Percentiles rank a stretch among this genome's conserved stretches.
Conservation (phyloP, 2,329 filamentous ascomycete species). For the Tricladium varicosporioides region DNA sequence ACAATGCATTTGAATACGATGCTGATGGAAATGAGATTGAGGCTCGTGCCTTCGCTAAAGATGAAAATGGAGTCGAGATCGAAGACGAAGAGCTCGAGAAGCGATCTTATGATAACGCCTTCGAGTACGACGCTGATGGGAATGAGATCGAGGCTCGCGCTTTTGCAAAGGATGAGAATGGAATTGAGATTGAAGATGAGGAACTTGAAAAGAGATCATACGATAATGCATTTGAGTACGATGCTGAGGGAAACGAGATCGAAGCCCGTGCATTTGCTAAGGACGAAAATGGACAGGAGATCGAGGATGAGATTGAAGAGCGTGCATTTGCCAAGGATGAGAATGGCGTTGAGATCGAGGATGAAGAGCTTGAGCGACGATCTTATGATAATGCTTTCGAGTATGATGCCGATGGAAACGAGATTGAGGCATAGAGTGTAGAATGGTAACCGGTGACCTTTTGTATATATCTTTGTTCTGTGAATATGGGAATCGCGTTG, state of each 20-base stretch:
- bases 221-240: neutral
- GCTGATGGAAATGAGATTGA: constrained; percentile 9
- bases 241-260: neutral
- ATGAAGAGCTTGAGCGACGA: neutral
- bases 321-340: too few relatives aligned
- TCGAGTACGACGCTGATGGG: constrained; percentile 13
- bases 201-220: neutral
- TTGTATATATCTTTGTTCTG: neutral
- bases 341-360: too few relatives aligned
- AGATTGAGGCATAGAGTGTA: neutral
- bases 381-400: neutral
- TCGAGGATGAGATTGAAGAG: too few relatives aligned
- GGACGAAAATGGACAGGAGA: neutral
- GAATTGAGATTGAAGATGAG: neutral
- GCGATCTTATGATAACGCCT: constrained; percentile 6
- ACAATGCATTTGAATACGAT: constrained; percentile 4
- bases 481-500: too few relatives aligned
- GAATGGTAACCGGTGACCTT: neutral
- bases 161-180: constrained; percentile 1
- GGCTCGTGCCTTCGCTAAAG: constrained; percentile 6
- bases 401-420: neutral
- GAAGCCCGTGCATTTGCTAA: neutral
- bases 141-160: constrained; percentile 9
- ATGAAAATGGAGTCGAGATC: constrained; percentile 7
- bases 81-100: constrained; percentile 16